Evolutionary conservation across 179 eudicot genomes (phyloP).

Genomic region (Pouteria campechiana): DNA sequence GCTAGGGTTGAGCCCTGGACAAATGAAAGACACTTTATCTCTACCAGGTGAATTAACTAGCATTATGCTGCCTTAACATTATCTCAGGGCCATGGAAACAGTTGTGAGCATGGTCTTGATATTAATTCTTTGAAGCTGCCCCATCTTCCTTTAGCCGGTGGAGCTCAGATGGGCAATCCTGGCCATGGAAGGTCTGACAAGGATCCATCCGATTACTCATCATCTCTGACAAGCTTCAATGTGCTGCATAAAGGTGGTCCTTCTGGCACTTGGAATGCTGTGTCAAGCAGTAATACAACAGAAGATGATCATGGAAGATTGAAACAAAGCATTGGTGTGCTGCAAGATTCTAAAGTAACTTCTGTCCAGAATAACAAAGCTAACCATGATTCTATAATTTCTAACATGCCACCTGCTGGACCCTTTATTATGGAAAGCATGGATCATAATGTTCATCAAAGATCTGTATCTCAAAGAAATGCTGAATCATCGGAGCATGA

Average conservation of each 20-base stretch:
- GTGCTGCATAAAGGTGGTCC: neutral
- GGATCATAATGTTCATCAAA: constrained; percentile 57
- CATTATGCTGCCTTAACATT: too few species aligned
- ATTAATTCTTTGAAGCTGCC: constrained; percentile 72
- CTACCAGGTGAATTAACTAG: too few species aligned
- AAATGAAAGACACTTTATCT: too few species aligned
- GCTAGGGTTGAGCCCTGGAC: too few species aligned
- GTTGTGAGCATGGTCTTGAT: constrained; percentile 91
- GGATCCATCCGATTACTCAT: too few species aligned
- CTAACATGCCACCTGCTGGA: constrained; percentile 42
- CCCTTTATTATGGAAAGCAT: constrained; percentile 38
- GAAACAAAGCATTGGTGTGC: too few species aligned
- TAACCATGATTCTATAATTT: constrained; percentile 30
- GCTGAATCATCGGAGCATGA: constrained; percentile 48
- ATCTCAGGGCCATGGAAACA: constrained; percentile 99
- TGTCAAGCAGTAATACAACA: neutral
- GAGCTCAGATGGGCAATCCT: constrained; percentile 53
- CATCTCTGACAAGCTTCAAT: neutral
- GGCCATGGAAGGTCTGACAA: constrained; percentile 56
- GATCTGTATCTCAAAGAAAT: constrained; percentile 49
- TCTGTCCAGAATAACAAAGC: constrained; percentile 38
- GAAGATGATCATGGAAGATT: too few species aligned
- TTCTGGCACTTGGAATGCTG: neutral
- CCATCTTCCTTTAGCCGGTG: constrained; percentile 48
- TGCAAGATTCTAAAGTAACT: too few species aligned